Evolutionary conservation across 176 grass and related monocot species (phyloP).

Genomic region (Musa troglodytarum): DNA sequence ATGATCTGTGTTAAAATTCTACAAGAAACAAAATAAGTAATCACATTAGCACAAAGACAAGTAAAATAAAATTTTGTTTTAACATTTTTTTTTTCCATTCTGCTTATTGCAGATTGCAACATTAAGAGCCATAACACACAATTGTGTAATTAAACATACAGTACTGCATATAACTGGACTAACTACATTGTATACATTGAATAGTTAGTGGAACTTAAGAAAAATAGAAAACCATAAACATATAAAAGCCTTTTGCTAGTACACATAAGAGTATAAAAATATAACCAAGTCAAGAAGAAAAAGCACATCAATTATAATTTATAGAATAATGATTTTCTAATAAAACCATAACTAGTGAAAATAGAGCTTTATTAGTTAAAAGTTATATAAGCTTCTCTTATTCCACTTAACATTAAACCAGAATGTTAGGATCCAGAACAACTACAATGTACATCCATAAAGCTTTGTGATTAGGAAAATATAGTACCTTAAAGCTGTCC

Average conservation of each 20-base stretch:
- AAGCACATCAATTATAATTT: neutral
- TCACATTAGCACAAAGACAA: neutral
- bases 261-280: neutral
- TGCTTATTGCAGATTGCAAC: neutral
- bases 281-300: neutral
- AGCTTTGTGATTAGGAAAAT: neutral
- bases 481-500: slow-evolving; percentile 61
- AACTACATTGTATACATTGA: neutral
- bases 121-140: neutral
- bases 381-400: neutral
- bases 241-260: neutral
- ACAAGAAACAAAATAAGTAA: neutral
- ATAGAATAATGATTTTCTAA: neutral
- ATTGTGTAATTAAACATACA: too few relatives aligned
- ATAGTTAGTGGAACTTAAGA: neutral
- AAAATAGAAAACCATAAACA: neutral
- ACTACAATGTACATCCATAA: neutral
- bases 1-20: neutral
- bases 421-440: neutral
- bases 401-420: neutral
- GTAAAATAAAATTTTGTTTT: neutral
- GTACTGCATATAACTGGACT: too few relatives aligned
- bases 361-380: neutral
- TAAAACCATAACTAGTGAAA: neutral
- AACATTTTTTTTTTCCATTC: neutral